Evolutionary conservation across 2,329 filamentous ascomycete species (phyloP).

Genomic region (Pestalotiopsis sp.): DNA sequence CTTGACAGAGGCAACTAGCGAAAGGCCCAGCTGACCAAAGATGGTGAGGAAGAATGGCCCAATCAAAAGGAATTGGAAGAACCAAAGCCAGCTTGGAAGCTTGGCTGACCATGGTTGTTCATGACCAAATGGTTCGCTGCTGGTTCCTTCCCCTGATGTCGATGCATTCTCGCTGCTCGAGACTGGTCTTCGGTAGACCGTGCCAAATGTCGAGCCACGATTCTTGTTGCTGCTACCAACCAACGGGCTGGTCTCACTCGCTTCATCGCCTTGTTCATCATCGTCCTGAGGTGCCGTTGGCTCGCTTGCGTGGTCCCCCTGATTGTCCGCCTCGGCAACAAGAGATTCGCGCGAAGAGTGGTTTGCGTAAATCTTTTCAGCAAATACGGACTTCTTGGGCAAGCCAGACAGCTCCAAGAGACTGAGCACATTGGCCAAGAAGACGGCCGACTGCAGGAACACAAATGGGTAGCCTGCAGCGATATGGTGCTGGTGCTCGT

Average conservation of each 20-base stretch:
- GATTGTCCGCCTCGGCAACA: constrained; percentile 21
- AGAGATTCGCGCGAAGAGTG: constrained; percentile 45
- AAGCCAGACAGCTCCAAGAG: constrained; percentile 82
- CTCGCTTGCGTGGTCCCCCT: constrained; percentile 8
- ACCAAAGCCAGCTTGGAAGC: constrained; percentile 84
- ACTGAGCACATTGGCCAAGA: constrained; percentile 73
- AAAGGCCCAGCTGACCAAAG: constrained; percentile 72
- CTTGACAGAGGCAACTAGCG: constrained; percentile 69
- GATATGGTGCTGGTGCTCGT: constrained; percentile 76
- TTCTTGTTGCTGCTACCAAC: constrained; percentile 71
- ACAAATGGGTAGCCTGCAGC: constrained; percentile 81
- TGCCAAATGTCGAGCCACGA: constrained; percentile 60
- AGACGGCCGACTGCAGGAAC: constrained; percentile 77
- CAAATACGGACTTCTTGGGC: constrained; percentile 71
- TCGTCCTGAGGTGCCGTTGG: constrained; percentile 13
- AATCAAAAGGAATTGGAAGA: constrained; percentile 80
- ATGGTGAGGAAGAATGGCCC: constrained; percentile 75
- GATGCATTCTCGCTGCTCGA: constrained; percentile 34
- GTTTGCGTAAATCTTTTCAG: constrained; percentile 56
- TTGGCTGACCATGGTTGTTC: constrained; percentile 87
- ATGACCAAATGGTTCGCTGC: constrained; percentile 55
- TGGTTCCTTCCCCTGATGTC: constrained; percentile 29
- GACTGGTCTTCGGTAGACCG: constrained; percentile 56
- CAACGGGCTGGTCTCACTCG: constrained; percentile 64
- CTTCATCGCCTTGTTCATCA: constrained; percentile 16